Conservation (phyloP, 2,329 filamentous ascomycete species). For the Colletotrichum gloeosporioides region DNA sequence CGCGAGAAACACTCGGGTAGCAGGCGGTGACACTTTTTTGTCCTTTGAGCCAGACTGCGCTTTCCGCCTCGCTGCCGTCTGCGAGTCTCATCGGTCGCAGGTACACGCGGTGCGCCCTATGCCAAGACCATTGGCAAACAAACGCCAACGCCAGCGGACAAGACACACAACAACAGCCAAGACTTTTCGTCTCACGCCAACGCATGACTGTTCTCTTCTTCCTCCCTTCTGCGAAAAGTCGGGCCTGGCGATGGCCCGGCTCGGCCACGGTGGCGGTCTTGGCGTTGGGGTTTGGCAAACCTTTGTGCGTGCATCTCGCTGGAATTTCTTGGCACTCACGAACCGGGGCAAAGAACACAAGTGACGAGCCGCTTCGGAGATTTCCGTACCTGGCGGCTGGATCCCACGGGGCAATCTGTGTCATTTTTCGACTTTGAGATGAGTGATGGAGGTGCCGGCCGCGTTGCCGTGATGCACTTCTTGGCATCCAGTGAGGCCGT, state of each 20-base stretch:
- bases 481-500: rapidly evolving
- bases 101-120: neutral
- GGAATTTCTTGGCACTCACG: neutral
- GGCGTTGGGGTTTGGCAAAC: neutral
- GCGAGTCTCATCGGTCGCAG: neutral
- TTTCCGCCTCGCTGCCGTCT: neutral
- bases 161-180: neutral
- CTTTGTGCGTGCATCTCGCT: neutral
- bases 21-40: neutral
- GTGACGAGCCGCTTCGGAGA: neutral
- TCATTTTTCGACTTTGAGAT: neutral
- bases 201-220: neutral
- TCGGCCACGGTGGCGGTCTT: conserved; percentile 1
- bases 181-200: neutral
- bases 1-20: rapidly evolving
- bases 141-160: neutral
- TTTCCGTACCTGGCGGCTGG: neutral
- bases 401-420: neutral
- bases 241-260: neutral
- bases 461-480: neutral
- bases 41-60: neutral
- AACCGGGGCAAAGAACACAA: no score
- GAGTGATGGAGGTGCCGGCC: neutral
- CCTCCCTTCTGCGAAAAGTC: neutral
- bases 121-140: neutral